Conservation (phyloP, 1,139 yeast genomes). For the Geotrichum carabidarum region DNA sequence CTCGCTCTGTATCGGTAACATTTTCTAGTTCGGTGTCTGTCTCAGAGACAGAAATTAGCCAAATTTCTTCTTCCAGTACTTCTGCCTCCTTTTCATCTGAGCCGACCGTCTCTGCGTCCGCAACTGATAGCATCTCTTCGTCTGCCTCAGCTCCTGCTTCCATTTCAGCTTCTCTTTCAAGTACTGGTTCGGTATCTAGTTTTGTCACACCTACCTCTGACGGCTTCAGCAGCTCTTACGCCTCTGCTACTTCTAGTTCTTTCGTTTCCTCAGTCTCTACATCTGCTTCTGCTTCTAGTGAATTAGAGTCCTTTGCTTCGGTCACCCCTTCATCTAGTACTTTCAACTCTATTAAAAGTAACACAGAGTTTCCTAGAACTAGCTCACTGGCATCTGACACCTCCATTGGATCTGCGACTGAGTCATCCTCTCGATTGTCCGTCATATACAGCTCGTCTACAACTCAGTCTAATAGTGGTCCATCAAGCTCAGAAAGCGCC, state of each 20-base stretch:
- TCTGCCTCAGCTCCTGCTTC: no score
- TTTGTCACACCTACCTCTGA: not conserved
- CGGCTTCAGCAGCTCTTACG: not conserved
- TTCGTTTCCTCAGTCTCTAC: conserved; percentile 16
- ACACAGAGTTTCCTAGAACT: not conserved
- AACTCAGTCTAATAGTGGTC: no score
- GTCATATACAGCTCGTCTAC: no score
- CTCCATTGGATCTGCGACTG: not conserved
- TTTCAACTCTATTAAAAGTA: not conserved
- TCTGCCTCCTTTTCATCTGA: no score
- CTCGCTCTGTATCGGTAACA: no score
- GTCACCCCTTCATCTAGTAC: not conserved
- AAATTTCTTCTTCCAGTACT: no score
- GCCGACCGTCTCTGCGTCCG: no score
- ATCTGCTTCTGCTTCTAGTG: conserved; percentile 12
- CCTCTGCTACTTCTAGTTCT: conserved; percentile 12
- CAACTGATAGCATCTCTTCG: no score
- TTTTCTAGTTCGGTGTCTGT: no score
- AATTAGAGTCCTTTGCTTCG: not conserved
- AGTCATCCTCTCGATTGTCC: not conserved
- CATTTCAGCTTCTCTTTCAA: not conserved
- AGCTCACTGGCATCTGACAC: conserved; percentile 15
- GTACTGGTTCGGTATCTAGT: not conserved
- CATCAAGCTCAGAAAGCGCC: no score
- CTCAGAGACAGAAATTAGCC: no score